These are phyloP conservation scores for Trichoderma hamatum DNA, from an alignment of 2,329 filamentous ascomycete genomes.

Conservation along the genomic window DNA sequence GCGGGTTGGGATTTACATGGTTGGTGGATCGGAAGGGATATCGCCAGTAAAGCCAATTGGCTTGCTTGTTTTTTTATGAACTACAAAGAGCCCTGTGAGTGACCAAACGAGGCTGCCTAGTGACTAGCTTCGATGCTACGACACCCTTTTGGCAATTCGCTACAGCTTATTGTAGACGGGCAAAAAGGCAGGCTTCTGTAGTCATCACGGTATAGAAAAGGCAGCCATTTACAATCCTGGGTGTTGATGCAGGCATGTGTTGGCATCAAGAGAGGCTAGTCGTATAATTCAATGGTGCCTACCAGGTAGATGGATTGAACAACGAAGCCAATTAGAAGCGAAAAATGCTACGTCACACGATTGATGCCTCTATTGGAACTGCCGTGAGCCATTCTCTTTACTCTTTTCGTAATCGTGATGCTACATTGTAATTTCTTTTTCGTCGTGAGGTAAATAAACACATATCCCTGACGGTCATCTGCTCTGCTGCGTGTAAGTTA, in stretches of 20 bases:
- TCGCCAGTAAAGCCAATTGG: not conserved
- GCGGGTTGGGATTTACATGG: not conserved
- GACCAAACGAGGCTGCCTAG: not conserved
- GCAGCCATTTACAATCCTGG: not conserved
- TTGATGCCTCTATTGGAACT: not conserved
- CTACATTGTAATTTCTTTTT: constrained; percentile 3
- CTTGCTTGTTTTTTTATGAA: not conserved
- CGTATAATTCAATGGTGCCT: too few species aligned
- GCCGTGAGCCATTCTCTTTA: not conserved
- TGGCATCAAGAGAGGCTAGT: too few species aligned
- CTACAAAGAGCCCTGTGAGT: not conserved
- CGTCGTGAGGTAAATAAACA: not conserved
- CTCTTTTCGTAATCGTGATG: not conserved
- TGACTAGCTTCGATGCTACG: not conserved
- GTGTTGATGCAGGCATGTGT: too few species aligned
- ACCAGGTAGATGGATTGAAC: too few species aligned
- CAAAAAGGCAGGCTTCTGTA: not conserved
- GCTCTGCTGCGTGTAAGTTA: not conserved
- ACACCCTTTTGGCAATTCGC: not conserved
- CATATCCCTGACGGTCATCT: not conserved
- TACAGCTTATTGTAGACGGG: not conserved
- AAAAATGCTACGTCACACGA: not conserved
- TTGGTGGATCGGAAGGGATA: not conserved
- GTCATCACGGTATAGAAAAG: not conserved
- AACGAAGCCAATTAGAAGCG: not conserved